Conservation (phyloP, 2,329 filamentous ascomycete genomes). For the Penicillium sp. region DNA sequence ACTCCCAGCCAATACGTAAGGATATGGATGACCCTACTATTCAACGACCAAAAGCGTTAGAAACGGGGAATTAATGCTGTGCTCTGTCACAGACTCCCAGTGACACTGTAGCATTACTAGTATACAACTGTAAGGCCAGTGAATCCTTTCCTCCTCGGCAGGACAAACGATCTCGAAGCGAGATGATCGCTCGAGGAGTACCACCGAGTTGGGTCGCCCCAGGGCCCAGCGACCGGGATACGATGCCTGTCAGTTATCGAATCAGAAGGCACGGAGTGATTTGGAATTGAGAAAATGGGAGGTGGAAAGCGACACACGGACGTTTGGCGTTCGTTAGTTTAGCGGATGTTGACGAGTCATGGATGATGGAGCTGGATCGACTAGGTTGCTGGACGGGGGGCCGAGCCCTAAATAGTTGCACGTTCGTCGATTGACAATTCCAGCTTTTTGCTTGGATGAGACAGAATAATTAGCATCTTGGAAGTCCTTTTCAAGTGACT, state of each 20-base stretch:
- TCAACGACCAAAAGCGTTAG: not conserved
- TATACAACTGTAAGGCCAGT: not conserved
- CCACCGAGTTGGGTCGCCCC: constrained; percentile 23
- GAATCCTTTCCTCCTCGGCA: not conserved
- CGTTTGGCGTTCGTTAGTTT: constrained; percentile 17
- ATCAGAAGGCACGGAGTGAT: constrained; percentile 17
- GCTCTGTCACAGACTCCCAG: not conserved
- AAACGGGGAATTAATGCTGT: not conserved
- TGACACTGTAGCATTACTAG: no score
- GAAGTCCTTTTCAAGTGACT: not conserved
- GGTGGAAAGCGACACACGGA: constrained; percentile 19
- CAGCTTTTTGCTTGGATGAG: not conserved
- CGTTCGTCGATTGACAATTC: not conserved
- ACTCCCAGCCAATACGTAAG: not conserved
- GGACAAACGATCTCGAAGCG: not conserved
- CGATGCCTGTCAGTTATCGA: constrained; percentile 27
- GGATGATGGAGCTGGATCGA: constrained; percentile 12
- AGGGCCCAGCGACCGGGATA: constrained; percentile 28
- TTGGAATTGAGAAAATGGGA: constrained; percentile 20
- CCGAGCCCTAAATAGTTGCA: constrained; percentile 15
- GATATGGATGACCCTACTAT: not conserved
- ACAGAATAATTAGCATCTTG: not conserved
- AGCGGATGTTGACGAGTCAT: constrained; percentile 16
- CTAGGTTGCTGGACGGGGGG: not conserved
- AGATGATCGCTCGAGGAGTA: constrained; percentile 23